A percentile compares a stretch with the other conserved stretches of the same genome.
phyloP scores from a whole-genome alignment of 805 yeast species.

The Tetrapisispora nanseiensis region DNA sequence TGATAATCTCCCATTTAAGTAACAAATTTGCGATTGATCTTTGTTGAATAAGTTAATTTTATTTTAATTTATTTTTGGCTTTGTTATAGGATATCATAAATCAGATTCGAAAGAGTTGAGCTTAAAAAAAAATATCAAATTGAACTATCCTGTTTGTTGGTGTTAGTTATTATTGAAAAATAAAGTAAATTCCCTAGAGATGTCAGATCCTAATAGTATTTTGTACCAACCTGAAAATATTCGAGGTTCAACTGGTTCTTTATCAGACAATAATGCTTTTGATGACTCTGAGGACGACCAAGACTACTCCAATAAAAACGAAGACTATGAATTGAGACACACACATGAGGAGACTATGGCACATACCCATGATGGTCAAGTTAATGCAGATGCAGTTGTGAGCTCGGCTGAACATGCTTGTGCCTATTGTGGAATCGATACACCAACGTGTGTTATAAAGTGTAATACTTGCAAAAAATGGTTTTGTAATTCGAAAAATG shows the following conservation, averaged over 20 bases:
- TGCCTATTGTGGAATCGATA: constrained; percentile 66
- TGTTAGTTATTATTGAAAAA: too few relatives aligned
- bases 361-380: background rate
- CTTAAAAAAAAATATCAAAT: too few relatives aligned
- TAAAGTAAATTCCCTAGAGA: too few relatives aligned
- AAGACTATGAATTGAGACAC: background rate
- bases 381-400: background rate
- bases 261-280: background rate
- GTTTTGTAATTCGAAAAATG: constrained; percentile 75
- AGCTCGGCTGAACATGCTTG: constrained; percentile 36
- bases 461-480: constrained; percentile 73
- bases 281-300: constrained; percentile 4
- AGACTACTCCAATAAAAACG: background rate
- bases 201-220: background rate
- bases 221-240: background rate
- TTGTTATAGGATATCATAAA: too few relatives aligned
- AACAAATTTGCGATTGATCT: too few relatives aligned
- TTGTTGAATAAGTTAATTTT: too few relatives aligned
- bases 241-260: background rate
- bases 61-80: too few relatives aligned
- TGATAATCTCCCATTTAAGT: too few relatives aligned
- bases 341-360: background rate
- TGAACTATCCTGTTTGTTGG: background rate
- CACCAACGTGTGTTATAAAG: constrained; percentile 56
- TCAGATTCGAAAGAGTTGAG: too few relatives aligned